Evolutionary conservation across 163 green algal species (phyloP), one percentile per base, ranked within the genome.

Genomic region (Volvox carteri): DNA sequence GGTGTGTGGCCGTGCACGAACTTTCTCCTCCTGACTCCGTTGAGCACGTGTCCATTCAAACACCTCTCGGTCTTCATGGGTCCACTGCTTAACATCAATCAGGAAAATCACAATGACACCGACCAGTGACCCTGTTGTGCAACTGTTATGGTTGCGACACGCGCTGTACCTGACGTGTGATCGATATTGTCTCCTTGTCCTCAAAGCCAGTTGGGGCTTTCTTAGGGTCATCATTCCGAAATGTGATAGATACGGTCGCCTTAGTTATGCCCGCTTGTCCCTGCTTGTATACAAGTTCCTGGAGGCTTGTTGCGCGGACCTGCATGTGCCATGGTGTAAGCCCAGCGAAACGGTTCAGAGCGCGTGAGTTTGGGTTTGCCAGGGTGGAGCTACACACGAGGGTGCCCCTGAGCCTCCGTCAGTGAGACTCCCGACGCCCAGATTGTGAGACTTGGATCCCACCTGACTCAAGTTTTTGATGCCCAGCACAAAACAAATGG

Each of bases 241-340:
- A 99, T 0, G 97, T 97, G 46, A 99, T 99, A 35, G 95, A 98
- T 4, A 99, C 98, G 0, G 93, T 98, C 30, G 98, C 98, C 87
- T 99, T 99, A 33, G 96, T 99, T 9, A 99, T 94, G 16, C 98
- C 98, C 9, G 98, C 98, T 86, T 99, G 97, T 8, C 98, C 98
- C 87, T 99, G 96, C 94, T 99, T 99, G 90, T 99, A 99, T 23
- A 99, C 96, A 18, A 99, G 95, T 87, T 99, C 98, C 92, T 99
- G 97, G 86, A 99, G 89, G 93, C 90, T 98, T 83, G 85, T 94
- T 4, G 96, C 97, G 12, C 98, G 95, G 33, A 99, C 98, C 97
- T 99, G 62, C 62, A 8, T 23, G 62, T 74, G n/a, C n/a, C n/a
- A n/a, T n/a, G n/a, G n/a, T n/a, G n/a, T n/a, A n/a, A n/a, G n/a